phyloP scores from a whole-genome alignment of 2,329 filamentous ascomycete genomes.

The Penicillium thymicola region DNA sequence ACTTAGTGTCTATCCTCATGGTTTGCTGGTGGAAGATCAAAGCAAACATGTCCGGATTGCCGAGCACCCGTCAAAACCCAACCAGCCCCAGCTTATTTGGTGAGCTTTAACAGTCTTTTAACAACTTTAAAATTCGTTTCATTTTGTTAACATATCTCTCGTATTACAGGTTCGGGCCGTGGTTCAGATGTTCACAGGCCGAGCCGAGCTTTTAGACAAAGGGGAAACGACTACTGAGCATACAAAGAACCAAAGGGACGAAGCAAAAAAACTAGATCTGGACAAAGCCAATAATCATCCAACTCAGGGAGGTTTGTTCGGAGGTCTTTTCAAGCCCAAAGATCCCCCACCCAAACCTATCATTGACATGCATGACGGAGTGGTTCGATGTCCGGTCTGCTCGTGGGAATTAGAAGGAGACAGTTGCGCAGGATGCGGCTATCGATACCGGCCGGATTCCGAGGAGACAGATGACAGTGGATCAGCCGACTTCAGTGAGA shows the following conservation, averaged over 20 bases:
- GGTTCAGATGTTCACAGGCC: conserved; percentile 59
- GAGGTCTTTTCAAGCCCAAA: conserved; percentile 53
- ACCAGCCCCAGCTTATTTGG: conserved; percentile 64
- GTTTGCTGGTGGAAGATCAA: conserved; percentile 53
- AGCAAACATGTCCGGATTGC: conserved; percentile 68
- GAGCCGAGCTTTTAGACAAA: conserved; percentile 58
- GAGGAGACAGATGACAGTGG: conserved; percentile 44
- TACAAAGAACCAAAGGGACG: conserved; percentile 54
- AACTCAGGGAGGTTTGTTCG: conserved; percentile 58
- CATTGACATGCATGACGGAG: conserved; percentile 57
- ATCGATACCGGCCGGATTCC: conserved; percentile 46
- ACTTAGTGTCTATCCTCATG: conserved; percentile 55
- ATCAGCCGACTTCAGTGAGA: conserved; percentile 45
- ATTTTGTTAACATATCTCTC: conserved; percentile 9
- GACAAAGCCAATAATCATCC: conserved; percentile 56
- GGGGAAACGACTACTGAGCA: conserved; percentile 64
- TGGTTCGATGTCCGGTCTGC: conserved; percentile 62
- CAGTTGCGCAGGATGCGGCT: conserved; percentile 54
- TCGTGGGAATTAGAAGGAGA: conserved; percentile 60
- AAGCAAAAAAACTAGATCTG: conserved; percentile 56
- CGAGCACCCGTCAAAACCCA: conserved; percentile 56
- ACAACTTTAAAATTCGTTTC: neutral
- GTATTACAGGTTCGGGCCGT: conserved; percentile 58
- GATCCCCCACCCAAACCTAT: conserved; percentile 41
- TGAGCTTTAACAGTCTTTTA: conserved; percentile 33